Evolutionary conservation across 1,284 basidiomycete genomes (phyloP).

Genomic region (Fomes fomentarius): DNA sequence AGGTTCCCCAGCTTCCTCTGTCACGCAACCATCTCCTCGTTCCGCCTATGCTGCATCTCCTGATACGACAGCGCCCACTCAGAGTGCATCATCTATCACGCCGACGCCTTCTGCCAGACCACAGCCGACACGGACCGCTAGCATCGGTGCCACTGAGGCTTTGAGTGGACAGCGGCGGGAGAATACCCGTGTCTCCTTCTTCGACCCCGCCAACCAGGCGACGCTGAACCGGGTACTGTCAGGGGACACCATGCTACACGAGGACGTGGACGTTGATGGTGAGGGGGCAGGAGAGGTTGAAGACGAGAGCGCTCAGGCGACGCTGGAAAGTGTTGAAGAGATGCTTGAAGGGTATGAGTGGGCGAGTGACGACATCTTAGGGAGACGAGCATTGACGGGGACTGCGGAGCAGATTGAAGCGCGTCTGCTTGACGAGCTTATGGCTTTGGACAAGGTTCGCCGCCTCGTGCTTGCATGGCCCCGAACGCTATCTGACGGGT

Average conservation of each 20-base stretch:
- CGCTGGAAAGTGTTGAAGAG: slow-evolving; percentile 92
- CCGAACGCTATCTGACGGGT: slow-evolving; percentile 2
- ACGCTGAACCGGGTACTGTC: slow-evolving; percentile 75
- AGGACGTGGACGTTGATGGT: slow-evolving; percentile 37
- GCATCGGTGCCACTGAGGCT: slow-evolving; percentile 22
- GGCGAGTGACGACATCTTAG: slow-evolving; percentile 75
- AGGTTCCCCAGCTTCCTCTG: slow-evolving; percentile 27
- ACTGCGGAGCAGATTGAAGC: slow-evolving; percentile 89
- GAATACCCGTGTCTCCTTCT: slow-evolving; percentile 78
- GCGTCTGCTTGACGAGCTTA: slow-evolving; percentile 82
- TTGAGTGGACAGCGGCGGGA: slow-evolving; percentile 45
- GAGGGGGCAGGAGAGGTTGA: slow-evolving; percentile 63
- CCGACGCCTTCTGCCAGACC: slow-evolving; percentile 20
- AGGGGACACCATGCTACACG: slow-evolving; percentile 39
- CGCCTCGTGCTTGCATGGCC: neutral
- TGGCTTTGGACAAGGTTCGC: slow-evolving; percentile 86
- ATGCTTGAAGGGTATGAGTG: slow-evolving; percentile 99
- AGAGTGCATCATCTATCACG: slow-evolving; percentile 1
- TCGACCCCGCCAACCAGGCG: slow-evolving; percentile 76
- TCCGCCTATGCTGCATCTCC: slow-evolving; percentile 27
- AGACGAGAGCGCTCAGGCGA: slow-evolving; percentile 78
- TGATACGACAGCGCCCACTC: slow-evolving; percentile 1
- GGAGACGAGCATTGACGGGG: slow-evolving; percentile 63
- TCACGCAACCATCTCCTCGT: slow-evolving; percentile 27
- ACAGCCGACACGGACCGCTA: slow-evolving; percentile 26